Conservation (phyloP, 306 rosid species). For the Casuarina glauca region DNA sequence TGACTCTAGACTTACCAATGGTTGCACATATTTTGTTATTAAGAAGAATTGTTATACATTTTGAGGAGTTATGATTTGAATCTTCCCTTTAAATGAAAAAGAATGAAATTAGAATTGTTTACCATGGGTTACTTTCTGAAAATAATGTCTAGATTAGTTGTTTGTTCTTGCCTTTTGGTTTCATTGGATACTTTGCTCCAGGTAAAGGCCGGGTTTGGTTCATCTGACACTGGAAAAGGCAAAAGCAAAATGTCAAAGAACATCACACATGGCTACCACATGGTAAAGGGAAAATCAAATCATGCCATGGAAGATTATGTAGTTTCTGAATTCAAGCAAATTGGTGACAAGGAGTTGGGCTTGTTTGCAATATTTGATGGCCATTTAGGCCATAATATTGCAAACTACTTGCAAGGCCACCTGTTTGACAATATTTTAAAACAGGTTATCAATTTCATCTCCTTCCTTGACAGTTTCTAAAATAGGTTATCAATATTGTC, state of each 20-base stretch:
- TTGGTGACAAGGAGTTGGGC: conserved; percentile 50
- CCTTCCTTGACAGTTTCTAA: conserved; percentile 41
- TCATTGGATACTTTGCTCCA: conserved; percentile 16
- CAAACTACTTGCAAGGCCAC: conserved; percentile 58
- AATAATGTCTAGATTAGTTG: not conserved
- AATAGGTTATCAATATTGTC: conserved; percentile 40
- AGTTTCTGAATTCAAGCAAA: conserved; percentile 58
- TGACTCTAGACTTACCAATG: not conserved
- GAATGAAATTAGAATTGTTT: not conserved
- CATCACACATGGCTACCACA: conserved; percentile 57
- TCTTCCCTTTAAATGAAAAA: not conserved
- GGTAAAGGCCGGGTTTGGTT: conserved; percentile 42
- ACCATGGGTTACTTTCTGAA: not conserved
- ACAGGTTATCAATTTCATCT: conserved; percentile 36
- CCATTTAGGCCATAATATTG: conserved; percentile 68
- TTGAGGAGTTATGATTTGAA: not conserved
- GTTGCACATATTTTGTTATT: not conserved
- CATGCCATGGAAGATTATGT: conserved; percentile 72
- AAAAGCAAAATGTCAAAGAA: conserved; percentile 46
- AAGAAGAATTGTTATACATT: conserved; percentile 1
- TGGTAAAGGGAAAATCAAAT: conserved; percentile 64
- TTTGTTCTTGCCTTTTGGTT: not conserved
- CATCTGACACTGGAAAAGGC: conserved; percentile 63
- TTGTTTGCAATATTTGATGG: conserved; percentile 78
- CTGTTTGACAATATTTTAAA: conserved; percentile 62